phyloP scores from a whole-genome alignment of 106 monocot genomes.

The Phalaenopsis equestris region DNA sequence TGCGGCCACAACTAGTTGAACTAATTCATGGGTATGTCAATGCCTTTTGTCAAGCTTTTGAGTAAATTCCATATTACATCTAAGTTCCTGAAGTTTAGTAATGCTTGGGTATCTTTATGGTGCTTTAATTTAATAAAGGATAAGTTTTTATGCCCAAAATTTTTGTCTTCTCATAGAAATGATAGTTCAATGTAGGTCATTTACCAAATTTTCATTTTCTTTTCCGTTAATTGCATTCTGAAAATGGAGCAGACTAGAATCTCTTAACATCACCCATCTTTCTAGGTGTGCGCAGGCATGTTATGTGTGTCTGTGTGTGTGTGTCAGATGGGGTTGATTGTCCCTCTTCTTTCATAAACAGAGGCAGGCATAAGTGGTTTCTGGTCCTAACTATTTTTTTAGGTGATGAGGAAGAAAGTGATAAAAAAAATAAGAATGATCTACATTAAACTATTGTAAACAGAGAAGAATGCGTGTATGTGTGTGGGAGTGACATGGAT shows the following conservation, averaged over 20 bases:
- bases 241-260: background rate
- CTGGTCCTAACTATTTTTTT: too few relatives aligned
- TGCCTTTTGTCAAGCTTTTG: background rate
- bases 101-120: background rate
- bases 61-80: background rate
- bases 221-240: background rate
- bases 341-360: too few relatives aligned
- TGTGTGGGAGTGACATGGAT: too few relatives aligned
- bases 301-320: too few relatives aligned
- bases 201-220: background rate
- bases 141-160: background rate
- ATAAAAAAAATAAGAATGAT: too few relatives aligned
- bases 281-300: too few relatives aligned
- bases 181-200: background rate
- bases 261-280: background rate
- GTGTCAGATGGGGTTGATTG: too few relatives aligned
- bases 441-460: too few relatives aligned
- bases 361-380: too few relatives aligned
- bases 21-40: conserved; percentile 60
- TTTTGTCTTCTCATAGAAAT: background rate
- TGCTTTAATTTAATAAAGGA: background rate
- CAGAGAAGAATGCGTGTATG: background rate
- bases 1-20: conserved; percentile 47
- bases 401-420: too few relatives aligned
- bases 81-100: background rate